Base-by-base conservation (phyloP, 73 alveolate genomes). In the Tetrahymena thermophila region DNA sequence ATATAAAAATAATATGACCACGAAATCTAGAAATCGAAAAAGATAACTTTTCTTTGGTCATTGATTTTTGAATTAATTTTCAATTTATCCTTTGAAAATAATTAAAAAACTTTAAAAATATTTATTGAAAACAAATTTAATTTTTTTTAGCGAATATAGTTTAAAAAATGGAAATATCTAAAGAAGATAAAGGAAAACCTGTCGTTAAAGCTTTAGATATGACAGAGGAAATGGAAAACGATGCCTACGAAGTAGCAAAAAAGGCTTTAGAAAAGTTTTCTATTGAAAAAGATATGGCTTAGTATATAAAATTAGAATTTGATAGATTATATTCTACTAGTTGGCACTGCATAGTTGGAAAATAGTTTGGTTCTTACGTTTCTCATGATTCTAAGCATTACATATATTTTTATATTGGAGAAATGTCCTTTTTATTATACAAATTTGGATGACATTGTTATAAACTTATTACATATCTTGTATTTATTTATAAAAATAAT, bases 261-360 rank as follows among this genome's bases (percentile, higher is more conserved):
- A n/a, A 25, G 85, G 97, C 97, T 1, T 85, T 95, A 10, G 97
- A 95, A 23, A 85, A 89, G 35, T 50, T 94, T 56, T 85, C 95
- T 38, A 95, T 94, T 34, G 96, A 94, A 56, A 97, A 96, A 56
- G 99, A 97, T 89, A 95, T 95, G 35, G 97, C 97, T 19, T 50
- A 85, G 31, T 95, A 95, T 55, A 85, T 95, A 31, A 95, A 95
- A 42, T 94, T 85, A 85, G 97, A 95, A 35, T 85, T 95, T n/a
- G 94, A 94, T 85, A 94, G 95, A 43, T 85, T 85, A 95, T 95
- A 95, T 56, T 94, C 93, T 44, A 94, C 95, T 23, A 95, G 95
- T n/a, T 99, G 99, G 99, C 99, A 99, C 96, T 99, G 99, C 94
- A 99, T 99, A 56, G 99, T 99, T 21, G 99, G 99, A 34, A 98